Conservation (phyloP, 2,329 filamentous ascomycete species). For the Trichoderma sp. region DNA sequence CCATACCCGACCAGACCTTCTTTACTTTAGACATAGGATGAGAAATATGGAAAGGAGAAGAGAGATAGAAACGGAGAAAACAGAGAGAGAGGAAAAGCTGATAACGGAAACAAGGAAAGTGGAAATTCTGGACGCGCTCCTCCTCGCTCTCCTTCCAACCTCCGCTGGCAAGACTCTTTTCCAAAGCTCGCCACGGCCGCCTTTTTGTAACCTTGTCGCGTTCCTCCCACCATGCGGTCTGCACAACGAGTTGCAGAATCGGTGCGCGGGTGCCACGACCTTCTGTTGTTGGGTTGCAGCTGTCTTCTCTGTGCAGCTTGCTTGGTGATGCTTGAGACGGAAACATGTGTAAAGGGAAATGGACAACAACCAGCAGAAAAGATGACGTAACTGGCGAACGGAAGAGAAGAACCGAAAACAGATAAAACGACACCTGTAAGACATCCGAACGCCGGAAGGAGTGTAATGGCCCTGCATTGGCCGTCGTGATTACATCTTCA, state of each 20-base stretch:
- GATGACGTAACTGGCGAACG: conserved; percentile 5
- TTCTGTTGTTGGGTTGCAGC: conserved; percentile 18
- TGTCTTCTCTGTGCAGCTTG: conserved; percentile 21
- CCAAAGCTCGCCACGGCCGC: conserved; percentile 27
- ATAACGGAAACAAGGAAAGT: not conserved
- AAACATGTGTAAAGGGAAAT: conserved; percentile 3
- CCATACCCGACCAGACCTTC: conserved; percentile 25
- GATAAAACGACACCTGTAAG: conserved; percentile 36
- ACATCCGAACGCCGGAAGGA: conserved; percentile 43
- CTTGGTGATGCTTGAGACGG: conserved; percentile 10
- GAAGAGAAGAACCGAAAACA: conserved; percentile 19
- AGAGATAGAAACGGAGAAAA: not conserved
- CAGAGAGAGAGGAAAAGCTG: too few species aligned
- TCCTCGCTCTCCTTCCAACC: conserved; percentile 6
- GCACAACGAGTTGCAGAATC: conserved; percentile 17
- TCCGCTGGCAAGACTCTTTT: conserved; percentile 22
- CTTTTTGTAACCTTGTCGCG: conserved; percentile 22
- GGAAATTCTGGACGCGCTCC: conserved; percentile 13
- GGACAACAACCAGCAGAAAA: conserved; percentile 28
- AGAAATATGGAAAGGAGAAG: conserved; percentile 22
- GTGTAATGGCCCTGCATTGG: conserved; percentile 42
- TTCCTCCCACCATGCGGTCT: conserved; percentile 12
- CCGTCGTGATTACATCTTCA: conserved; percentile 47
- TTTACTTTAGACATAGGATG: conserved; percentile 27
- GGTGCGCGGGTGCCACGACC: conserved; percentile 4